Evolutionary conservation across 345 rosid species (phyloP).

Genomic region (Salix brachista): DNA sequence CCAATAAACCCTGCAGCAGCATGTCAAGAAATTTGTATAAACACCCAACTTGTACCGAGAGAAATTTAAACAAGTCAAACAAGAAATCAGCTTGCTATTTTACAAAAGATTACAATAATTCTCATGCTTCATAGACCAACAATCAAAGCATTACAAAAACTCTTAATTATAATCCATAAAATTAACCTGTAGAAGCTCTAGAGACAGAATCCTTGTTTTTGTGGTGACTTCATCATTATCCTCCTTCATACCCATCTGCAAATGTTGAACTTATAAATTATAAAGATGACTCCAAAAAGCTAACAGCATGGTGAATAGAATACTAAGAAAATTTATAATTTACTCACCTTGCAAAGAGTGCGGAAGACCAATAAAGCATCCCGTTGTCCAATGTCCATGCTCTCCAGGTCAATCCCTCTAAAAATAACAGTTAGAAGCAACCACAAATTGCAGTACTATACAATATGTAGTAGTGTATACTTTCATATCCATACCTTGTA

Average conservation of each 20-base stretch:
- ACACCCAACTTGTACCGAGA: not conserved
- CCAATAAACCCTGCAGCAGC: slow-evolving; percentile 74
- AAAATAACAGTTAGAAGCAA: slow-evolving; percentile 11
- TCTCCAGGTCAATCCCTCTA: slow-evolving; percentile 92
- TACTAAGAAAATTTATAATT: not conserved
- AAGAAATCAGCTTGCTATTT: slow-evolving; percentile 3
- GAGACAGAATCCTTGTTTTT: slow-evolving; percentile 86
- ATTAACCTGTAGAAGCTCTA: slow-evolving; percentile 94
- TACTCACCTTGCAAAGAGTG: slow-evolving; percentile 94
- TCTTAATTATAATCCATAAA: slow-evolving; percentile 12
- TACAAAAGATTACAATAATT: not conserved
- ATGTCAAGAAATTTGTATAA: not conserved
- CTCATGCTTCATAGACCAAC: slow-evolving; percentile 1
- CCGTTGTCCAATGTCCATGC: slow-evolving; percentile 88
- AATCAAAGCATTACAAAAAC: not conserved
- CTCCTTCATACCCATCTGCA: slow-evolving; percentile 99
- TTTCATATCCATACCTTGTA: slow-evolving; percentile 50
- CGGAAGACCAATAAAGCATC: slow-evolving; percentile 95
- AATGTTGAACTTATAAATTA: slow-evolving; percentile 13
- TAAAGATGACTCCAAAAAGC: not conserved
- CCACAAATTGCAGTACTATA: slow-evolving; percentile 1
- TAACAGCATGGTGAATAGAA: too few species aligned
- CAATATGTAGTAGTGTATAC: not conserved
- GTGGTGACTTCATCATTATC: slow-evolving; percentile 89
- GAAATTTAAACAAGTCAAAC: not conserved